These are phyloP conservation scores for Saraca asoca DNA, from an alignment of 331 rosid genomes.

Conservation along the genomic window DNA sequence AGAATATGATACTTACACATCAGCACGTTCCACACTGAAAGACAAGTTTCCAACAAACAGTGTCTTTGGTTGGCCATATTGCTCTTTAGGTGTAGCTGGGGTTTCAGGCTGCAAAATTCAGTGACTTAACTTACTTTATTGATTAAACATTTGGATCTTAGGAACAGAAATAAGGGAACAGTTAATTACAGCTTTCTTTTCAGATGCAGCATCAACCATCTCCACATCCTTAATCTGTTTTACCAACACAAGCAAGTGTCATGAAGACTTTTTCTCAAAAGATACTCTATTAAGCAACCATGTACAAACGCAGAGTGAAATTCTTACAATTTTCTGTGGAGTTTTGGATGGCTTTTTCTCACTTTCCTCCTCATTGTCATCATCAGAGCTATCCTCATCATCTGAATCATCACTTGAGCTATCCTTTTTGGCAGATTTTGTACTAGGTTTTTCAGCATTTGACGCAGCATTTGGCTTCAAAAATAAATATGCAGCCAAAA, in stretches of 20 bases:
- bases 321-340: conserved; percentile 38
- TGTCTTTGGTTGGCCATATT: conserved; percentile 46
- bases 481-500: too few relatives aligned
- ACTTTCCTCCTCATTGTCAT: conserved; percentile 39
- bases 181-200: conserved; percentile 48
- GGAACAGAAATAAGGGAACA: neutral
- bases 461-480: conserved; percentile 21
- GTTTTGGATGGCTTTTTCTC: conserved; percentile 35
- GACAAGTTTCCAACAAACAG: conserved; percentile 76
- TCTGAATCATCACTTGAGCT: conserved; percentile 23
- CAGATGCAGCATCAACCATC: conserved; percentile 68
- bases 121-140: neutral
- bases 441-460: conserved; percentile 22
- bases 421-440: conserved; percentile 25
- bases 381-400: conserved; percentile 22
- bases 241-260: too few relatives aligned
- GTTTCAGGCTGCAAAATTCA: conserved; percentile 60
- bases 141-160: neutral
- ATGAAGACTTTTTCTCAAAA: too few relatives aligned
- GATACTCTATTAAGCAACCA: neutral
- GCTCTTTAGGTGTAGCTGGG: conserved; percentile 52
- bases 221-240: conserved; percentile 46
- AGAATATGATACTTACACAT: conserved; percentile 58
- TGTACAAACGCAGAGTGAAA: neutral
- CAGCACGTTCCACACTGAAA: conserved; percentile 46